Evolutionary conservation across 441 rosid species (phyloP).

Genomic region (Rhodomyrtus psidioides): DNA sequence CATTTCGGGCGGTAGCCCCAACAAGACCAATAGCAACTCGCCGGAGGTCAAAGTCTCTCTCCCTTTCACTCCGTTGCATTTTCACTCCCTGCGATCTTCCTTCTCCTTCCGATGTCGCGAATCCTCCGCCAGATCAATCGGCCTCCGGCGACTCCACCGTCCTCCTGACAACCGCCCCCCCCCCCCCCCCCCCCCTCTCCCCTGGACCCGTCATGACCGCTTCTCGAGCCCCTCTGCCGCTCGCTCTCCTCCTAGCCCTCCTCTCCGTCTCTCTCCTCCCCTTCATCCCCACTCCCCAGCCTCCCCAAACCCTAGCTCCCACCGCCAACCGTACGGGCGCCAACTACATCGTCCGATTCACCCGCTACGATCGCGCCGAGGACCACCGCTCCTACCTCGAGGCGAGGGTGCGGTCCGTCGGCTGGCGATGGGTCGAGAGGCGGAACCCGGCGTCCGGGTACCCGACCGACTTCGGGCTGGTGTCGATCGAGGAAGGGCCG

Average conservation of each 20-base stretch:
- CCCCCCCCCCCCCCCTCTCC: neutral
- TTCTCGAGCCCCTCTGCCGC: slow-evolving; percentile 8
- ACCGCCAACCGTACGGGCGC: neutral
- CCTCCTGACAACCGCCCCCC: neutral
- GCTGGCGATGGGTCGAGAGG: slow-evolving; percentile 95
- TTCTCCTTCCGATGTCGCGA: slow-evolving; percentile 18
- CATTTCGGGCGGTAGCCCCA: too few species aligned
- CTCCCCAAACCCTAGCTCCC: neutral
- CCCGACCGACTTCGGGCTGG: slow-evolving; percentile 81
- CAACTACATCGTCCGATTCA: slow-evolving; percentile 80
- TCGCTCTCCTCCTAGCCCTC: slow-evolving; percentile 25
- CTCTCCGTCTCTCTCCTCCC: slow-evolving; percentile 36
- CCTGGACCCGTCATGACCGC: slow-evolving; percentile 15
- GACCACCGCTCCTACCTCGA: slow-evolving; percentile 53
- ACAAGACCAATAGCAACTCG: too few species aligned
- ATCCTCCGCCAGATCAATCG: slow-evolving; percentile 38
- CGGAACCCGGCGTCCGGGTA: slow-evolving; percentile 63
- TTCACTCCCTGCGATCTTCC: too few species aligned
- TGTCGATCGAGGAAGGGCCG: slow-evolving; percentile 40
- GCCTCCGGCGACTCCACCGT: neutral
- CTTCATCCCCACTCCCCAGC: neutral
- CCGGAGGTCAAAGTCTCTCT: too few species aligned
- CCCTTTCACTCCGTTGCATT: too few species aligned
- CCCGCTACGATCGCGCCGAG: slow-evolving; percentile 42
- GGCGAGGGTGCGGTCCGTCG: slow-evolving; percentile 38